Evolutionary conservation across 2,329 filamentous ascomycete genomes (phyloP), one percentile per base, ranked within the genome.

Genomic region (Myriosclerotinia duriaeana): DNA sequence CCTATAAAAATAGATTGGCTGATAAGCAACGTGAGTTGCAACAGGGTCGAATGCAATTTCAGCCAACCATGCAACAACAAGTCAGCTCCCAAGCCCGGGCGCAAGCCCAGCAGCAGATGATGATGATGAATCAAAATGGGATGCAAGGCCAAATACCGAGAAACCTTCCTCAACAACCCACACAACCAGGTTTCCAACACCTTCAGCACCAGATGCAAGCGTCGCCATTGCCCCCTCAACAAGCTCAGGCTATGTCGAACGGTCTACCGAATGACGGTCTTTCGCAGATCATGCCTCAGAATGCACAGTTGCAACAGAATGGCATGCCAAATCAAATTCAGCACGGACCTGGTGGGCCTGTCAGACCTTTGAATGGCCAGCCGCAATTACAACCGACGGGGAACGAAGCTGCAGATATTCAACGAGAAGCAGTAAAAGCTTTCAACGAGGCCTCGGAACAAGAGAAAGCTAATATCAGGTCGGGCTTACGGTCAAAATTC

Each of bases 171-270:
- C 74, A 74, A 64, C 83, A 83, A 71, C 79, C 78, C 8, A 76
- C 78, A 2, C 85, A 84, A 68, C 84, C 82, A 71, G 81, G 80
- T 0, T 87, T 88, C 67, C 85, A 85, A 68, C 81, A 84, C 58
- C 79, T 87, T 46, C 85, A 86, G 67, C 84, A 85, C 65, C 83
- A 81, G 65, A 85, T 86, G 83, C 85, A 87, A 71, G 77, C 80
- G 5, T 80, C 82, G 0, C 81, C 81, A 48, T 80, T 86, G 34
- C 79, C 82, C 12, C 84, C 81, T 61, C 84, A 84, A 68, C 72
- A 74, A 65, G 68, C 71, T 26, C 74, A 71, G n/a, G 70, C 74
- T 54, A 71, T 73, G 58, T 34, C 6, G 6, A 34, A 34, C 30
- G 30, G 30, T 6, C 30, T 34, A 34, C 63, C 68, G 0, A 72